These are phyloP conservation scores for Tetrapisispora pingtungensis DNA, from an alignment of 805 yeast species.

Conservation along the genomic window DNA sequence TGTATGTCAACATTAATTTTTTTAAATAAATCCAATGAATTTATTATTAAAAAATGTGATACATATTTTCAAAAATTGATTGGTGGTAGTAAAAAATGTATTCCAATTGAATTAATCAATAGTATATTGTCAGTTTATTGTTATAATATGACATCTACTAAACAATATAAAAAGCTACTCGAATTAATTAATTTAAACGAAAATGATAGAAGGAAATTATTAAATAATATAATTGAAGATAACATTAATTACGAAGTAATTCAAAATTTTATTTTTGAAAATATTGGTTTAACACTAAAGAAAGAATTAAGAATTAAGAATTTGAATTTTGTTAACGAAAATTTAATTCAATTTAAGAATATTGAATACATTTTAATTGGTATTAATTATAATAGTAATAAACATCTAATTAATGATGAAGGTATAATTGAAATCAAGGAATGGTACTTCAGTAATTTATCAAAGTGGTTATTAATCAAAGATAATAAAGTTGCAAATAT, in stretches of 20 bases:
- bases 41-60: constrained; percentile 27
- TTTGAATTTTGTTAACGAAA: constrained; percentile 46
- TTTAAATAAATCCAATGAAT: constrained; percentile 11
- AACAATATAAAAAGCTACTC: constrained; percentile 51
- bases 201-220: constrained; percentile 15
- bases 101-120: constrained; percentile 44
- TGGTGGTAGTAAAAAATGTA: constrained; percentile 42
- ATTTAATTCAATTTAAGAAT: constrained; percentile 40
- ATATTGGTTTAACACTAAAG: constrained; percentile 42
- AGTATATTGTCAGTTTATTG: constrained; percentile 37
- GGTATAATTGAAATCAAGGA: neutral
- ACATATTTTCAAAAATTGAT: constrained; percentile 39
- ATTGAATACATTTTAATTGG: constrained; percentile 55
- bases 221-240: constrained; percentile 4
- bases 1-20: constrained; percentile 20
- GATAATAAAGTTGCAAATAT: constrained; percentile 35
- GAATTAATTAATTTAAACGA: constrained; percentile 35
- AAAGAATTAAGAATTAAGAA: constrained; percentile 41
- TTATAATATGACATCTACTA: constrained; percentile 28
- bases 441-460: neutral
- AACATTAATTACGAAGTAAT: constrained; percentile 28
- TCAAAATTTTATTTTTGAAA: constrained; percentile 46
- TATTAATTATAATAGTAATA: constrained; percentile 23
- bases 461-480: neutral
- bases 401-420: neutral